Evolutionary conservation across 768 basidiomycete species (phyloP), one percentile per base, ranked within the genome.

Genomic region (Boletus rufocinnamomeus): DNA sequence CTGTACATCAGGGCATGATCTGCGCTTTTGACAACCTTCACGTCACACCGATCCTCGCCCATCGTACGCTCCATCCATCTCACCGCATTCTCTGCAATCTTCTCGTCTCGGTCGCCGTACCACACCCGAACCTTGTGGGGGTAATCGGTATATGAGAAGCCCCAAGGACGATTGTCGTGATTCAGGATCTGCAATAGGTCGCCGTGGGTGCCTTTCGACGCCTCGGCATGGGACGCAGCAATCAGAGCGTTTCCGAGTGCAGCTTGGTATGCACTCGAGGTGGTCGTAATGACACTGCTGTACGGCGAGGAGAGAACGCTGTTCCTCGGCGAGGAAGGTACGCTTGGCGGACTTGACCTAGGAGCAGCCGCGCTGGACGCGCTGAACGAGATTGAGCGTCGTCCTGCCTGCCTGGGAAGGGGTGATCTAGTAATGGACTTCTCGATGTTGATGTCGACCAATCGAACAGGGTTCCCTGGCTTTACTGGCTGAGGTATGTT

Each of bases 1-100:
- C 87, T 88, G 74, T 94, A 97, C 92, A 99, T 93, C 54, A 99
- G 79, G 50, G 86, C 88, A 73, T 99, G 96, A 64, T 94, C 94
- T 21, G 92, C 95, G 38, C 91, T 91, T 66, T 84, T 85, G 53
- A 95, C 86, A 43, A 97, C 86, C 66, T 87, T 84, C 38, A 99
- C 85, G 45, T 80, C 77, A 70, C 94, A 96, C 56, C 80, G 77
- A 41, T 86, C 86, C 45, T 82, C 80, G 21, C 85, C 82, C 89
- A 95, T 91, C 37, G 82, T 84, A 61, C 83, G 84, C 73, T 95
- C 91, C 90, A 95, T 91, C 93, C 93, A 96, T 64, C 89, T 76
- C 41, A 98, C 88, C 46, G 93, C 91, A 64, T 89, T 87, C 71
- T 96, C 89, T 35, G 89, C 88, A 59, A 99, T 96, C 76, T 88